Base-by-base conservation (phyloP, 2,329 filamentous ascomycete species). In the Magnaporthales sp. region DNA sequence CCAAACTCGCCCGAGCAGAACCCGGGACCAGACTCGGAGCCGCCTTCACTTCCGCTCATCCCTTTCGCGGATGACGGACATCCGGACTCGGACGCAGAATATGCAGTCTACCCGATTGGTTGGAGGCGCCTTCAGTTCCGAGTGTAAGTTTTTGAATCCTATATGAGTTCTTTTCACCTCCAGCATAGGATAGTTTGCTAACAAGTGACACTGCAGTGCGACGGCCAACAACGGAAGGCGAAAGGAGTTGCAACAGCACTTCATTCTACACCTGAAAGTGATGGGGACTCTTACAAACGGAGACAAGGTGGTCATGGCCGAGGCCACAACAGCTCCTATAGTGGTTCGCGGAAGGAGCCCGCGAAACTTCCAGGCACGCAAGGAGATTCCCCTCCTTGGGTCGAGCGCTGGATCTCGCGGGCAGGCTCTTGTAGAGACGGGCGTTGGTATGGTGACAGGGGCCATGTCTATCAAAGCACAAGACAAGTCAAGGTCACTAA, bases 201-300 rank as follows among this genome's bases (percentile, higher is more conserved):
- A 74, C 64, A 63, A 32, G 2, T n/a, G n/a, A 29, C 26, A 31
- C n/a, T 30, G 38, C 60, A 87, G 94, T 76, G 94, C 94, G 22
- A 98, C 94, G 9, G 94, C 94, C 67, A 98, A 98, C 79, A 98
- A 98, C 75, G 94, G 94, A 11, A 88, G 94, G 68, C 85, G 94
- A 69, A 96, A 97, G 80, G 94, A 98, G 76, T 84, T 98, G 62
- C 94, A 98, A 75, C 94, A 98, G 75, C 94, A 98, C 79, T 98
- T 98, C 77, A 89, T 96, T 11, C 84, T 98, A 67, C 90, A 93
- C 69, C 81, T 98, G 65, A 96, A 94, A 77, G 89, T 97, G 10
- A 82, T 93, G 70, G 93, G 90, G 19, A 95, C 92, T 0, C 80
- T 98, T 64, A 86, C 91, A 0, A 95, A 92, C 68, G 92, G 92